These are phyloP conservation scores for Trichoderma simmonsii DNA, from an alignment of 2,329 filamentous ascomycete species.

Conservation along the genomic window DNA sequence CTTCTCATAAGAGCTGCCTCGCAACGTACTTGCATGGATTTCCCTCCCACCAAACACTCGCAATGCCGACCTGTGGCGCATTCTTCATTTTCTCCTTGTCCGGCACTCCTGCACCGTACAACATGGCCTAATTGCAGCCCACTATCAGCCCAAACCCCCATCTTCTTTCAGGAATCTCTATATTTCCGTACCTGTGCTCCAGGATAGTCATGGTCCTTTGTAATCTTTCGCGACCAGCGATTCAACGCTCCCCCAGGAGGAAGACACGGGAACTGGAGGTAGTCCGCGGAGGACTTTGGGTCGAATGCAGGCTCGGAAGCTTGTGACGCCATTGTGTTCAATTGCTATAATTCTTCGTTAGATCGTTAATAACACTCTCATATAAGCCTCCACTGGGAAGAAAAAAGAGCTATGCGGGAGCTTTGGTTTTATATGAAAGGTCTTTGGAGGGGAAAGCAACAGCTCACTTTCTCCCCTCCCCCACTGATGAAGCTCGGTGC, in stretches of 20 bases:
- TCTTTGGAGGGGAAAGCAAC: background rate
- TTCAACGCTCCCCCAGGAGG: slow-evolving; percentile 63
- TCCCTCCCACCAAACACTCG: slow-evolving; percentile 95
- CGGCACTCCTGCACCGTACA: slow-evolving; percentile 88
- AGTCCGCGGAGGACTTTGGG: slow-evolving; percentile 49
- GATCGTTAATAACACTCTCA: background rate
- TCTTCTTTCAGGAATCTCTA: background rate
- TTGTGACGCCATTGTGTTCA: slow-evolving; percentile 28
- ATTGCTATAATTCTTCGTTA: background rate
- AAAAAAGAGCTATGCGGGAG: background rate
- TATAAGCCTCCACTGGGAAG: background rate
- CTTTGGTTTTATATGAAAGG: background rate
- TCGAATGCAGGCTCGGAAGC: slow-evolving; percentile 29
- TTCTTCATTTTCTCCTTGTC: slow-evolving; percentile 82
- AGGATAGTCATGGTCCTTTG: slow-evolving; percentile 82
- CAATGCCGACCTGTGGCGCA: slow-evolving; percentile 84
- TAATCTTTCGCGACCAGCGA: slow-evolving; percentile 79
- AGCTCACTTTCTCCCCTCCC: background rate
- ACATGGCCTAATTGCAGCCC: slow-evolving; percentile 69
- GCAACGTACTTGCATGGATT: slow-evolving; percentile 84
- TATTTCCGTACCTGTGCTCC: slow-evolving; percentile 67
- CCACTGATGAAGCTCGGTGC: background rate
- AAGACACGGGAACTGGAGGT: slow-evolving; percentile 51
- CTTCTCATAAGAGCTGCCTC: too few species aligned
- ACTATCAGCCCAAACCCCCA: background rate